Base-by-base conservation (phyloP, 2,329 filamentous ascomycete species). In the Colletotrichum brevisporum region DNA sequence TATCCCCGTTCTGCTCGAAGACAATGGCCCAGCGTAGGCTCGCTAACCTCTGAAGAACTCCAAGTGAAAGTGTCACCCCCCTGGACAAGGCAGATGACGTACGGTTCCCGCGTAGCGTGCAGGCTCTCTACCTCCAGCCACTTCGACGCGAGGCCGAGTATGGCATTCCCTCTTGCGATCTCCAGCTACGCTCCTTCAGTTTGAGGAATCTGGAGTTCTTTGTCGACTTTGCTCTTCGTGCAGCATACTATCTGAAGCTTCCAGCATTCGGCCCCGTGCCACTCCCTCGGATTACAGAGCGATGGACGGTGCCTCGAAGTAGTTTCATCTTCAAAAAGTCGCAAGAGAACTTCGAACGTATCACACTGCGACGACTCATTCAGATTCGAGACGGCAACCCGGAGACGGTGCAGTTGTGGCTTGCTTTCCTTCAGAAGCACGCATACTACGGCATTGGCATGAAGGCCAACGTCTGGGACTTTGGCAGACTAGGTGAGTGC, bases 391-490 rank as follows among this genome's bases (percentile, higher is more conserved):
- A 98, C 77, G 96, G 94, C 0, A 88, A 98, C 76, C 91, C 94
- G 0, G 94, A 98, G 78, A 91, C 90, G 1, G 94, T 99, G 43
- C 92, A 97, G 80, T 81, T 95, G 31, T 99, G 96, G 96, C 84
- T 99, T 67, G 94, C 94, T 0, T 98, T 97, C 78, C 80, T 99
- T 77, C 89, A 93, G 77, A 97, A 97, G 82, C 92, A 98, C 78
- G 93, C 94, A 50, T 97, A 96, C 79, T 93, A 97, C 74, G 96
- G 96, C n/a, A 91, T 98, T 48, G 96, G 96, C 75, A 97, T 99
- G 94, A 99, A 99, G 87, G 96, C 96, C 61, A 98, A 99, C 79
- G 88, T 98, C 57, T 99, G 93, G 90, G 94, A 97, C 78, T 95
- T 94, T 80, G 90, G 92, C 76, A 87, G 88, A 66, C 78, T 95